Evolutionary conservation across 2,329 filamentous ascomycete genomes (phyloP).

Genomic region (Sclerotinia subarctica): DNA sequence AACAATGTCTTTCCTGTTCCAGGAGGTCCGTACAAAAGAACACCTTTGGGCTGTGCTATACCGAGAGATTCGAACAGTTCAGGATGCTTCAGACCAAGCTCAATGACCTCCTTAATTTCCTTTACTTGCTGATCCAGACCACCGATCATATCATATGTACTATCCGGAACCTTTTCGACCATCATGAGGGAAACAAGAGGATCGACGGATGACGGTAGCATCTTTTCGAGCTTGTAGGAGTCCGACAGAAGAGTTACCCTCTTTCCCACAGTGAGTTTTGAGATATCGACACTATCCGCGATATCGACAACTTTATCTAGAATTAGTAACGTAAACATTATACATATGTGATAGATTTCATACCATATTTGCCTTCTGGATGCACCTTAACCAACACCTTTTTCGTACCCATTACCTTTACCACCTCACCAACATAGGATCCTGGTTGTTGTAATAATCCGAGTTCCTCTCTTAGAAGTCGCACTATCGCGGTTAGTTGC

Average conservation of each 20-base stretch:
- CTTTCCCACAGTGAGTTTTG: slow-evolving; percentile 95
- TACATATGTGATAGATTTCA: slow-evolving; percentile 33
- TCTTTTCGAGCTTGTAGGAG: slow-evolving; percentile 98
- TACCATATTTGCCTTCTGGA: slow-evolving; percentile 99
- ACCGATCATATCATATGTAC: slow-evolving; percentile 99
- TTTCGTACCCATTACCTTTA: slow-evolving; percentile 99
- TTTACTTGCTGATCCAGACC: slow-evolving; percentile 99
- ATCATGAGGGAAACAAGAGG: slow-evolving; percentile 99
- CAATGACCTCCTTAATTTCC: slow-evolving; percentile 99
- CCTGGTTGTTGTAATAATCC: slow-evolving; percentile 94
- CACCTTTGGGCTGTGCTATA: slow-evolving; percentile 97
- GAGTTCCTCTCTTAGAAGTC: slow-evolving; percentile 89
- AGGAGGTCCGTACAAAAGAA: slow-evolving; percentile 91
- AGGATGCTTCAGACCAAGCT: slow-evolving; percentile 95
- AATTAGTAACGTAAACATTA: not conserved
- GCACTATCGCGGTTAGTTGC: slow-evolving; percentile 52
- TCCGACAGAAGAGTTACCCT: slow-evolving; percentile 95
- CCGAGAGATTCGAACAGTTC: slow-evolving; percentile 99
- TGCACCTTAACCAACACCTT: slow-evolving; percentile 99
- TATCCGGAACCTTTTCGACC: slow-evolving; percentile 99
- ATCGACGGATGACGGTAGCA: slow-evolving; percentile 96
- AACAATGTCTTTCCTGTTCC: slow-evolving; percentile 96
- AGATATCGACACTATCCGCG: slow-evolving; percentile 87
- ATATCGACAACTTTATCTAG: slow-evolving; percentile 78
- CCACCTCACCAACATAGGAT: slow-evolving; percentile 98